These are phyloP conservation scores for Moniliella sp. DNA, from an alignment of 1,284 basidiomycete species.

Conservation along the genomic window DNA sequence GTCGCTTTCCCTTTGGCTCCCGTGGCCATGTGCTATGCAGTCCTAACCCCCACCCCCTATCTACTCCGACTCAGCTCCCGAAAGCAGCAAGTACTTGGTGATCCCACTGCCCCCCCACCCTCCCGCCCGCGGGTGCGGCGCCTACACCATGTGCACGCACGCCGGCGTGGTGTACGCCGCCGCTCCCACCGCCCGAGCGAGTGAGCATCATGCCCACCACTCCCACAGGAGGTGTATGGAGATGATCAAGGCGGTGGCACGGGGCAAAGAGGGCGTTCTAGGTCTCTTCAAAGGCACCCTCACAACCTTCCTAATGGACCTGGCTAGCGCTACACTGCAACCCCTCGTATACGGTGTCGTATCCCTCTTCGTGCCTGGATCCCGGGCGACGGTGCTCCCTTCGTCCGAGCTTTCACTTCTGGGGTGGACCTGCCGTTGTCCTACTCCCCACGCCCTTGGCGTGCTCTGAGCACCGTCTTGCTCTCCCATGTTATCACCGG, in stretches of 20 bases:
- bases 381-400: too few relatives aligned
- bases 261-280: constrained; percentile 40
- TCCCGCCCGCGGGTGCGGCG: too few relatives aligned
- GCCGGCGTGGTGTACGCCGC: too few relatives aligned
- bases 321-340: constrained; percentile 16
- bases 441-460: constrained; percentile 39
- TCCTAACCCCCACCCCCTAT: too few relatives aligned
- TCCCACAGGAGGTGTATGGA: constrained; percentile 64
- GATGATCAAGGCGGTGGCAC: constrained; percentile 70
- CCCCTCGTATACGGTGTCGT: constrained; percentile 8
- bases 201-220: constrained; percentile 74
- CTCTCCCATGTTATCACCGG: constrained; percentile 49
- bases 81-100: too few relatives aligned
- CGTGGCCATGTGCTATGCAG: too few relatives aligned
- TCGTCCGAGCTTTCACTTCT: too few relatives aligned
- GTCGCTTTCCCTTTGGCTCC: too few relatives aligned
- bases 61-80: too few relatives aligned
- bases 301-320: constrained; percentile 46
- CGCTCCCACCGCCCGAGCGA: too few relatives aligned
- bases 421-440: constrained; percentile 41
- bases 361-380: constrained; percentile 1
- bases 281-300: constrained; percentile 36
- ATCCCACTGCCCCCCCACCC: too few relatives aligned
- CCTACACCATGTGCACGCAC: too few relatives aligned
- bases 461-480: constrained; percentile 56